Conservation (phyloP, 176 grass and related monocot species). For the Elymus sibiricus region DNA sequence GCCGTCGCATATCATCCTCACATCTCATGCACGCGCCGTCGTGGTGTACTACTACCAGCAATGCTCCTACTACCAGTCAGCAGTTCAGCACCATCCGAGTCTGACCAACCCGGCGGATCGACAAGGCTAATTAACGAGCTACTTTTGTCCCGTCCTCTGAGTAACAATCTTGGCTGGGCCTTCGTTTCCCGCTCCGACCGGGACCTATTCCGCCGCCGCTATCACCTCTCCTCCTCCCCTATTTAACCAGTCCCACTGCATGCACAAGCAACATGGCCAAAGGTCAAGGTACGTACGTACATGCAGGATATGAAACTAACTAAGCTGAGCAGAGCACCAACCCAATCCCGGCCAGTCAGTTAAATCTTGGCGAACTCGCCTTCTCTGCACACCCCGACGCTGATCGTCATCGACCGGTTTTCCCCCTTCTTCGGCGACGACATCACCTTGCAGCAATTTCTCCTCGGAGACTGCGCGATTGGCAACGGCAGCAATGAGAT, state of each 20-base stretch:
- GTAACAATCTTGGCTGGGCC: neutral
- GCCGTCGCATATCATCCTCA: neutral
- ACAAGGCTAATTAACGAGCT: neutral
- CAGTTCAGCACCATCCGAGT: neutral
- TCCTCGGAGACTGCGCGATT: constrained; percentile 67
- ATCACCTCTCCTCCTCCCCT: neutral
- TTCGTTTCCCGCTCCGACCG: neutral
- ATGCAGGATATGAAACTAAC: neutral
- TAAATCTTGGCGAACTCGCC: constrained; percentile 65
- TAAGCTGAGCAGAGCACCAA: neutral
- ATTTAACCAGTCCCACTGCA: constrained; percentile 11
- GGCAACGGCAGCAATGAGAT: neutral
- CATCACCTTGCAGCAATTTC: constrained; percentile 89
- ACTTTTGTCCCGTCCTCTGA: neutral
- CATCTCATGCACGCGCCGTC: neutral
- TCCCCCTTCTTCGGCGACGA: constrained; percentile 65
- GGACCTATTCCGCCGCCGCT: neutral
- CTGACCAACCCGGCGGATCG: neutral
- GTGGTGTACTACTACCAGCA: neutral
- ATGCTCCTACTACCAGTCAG: neutral
- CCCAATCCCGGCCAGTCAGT: neutral
- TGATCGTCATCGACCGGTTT: constrained; percentile 56
- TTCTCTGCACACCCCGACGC: constrained; percentile 63
- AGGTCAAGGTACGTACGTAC: neutral
- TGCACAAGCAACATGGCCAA: neutral